A percentile compares a stretch with the other conserved stretches of the same genome.
These are phyloP conservation scores for Zalaria sp. DNA, from an alignment of 2,329 filamentous ascomycete species.

Conservation along the genomic window DNA sequence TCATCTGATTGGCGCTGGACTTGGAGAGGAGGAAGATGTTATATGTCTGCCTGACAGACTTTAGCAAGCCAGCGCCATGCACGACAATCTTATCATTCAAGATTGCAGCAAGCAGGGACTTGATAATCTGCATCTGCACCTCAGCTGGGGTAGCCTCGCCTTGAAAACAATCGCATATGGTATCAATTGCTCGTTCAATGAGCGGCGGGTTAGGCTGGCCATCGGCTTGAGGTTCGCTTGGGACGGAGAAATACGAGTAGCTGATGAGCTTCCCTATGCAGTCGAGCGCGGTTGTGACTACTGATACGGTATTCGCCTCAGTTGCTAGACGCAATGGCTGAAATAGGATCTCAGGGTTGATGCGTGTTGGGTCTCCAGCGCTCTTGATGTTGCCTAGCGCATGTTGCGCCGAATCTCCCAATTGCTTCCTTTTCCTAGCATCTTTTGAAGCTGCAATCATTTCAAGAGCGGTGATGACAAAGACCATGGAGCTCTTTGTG, in stretches of 20 bases:
- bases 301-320: conserved; percentile 67
- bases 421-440: conserved; percentile 70
- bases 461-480: conserved; percentile 87
- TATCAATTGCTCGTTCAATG: conserved; percentile 95
- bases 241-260: conserved; percentile 90
- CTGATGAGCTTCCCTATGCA: conserved; percentile 98
- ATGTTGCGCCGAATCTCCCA: conserved; percentile 67
- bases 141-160: conserved; percentile 86
- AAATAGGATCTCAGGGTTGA: conserved; percentile 86
- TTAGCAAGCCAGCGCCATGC: conserved; percentile 86
- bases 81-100: conserved; percentile 98
- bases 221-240: conserved; percentile 25
- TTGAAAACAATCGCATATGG: conserved; percentile 98
- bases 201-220: conserved; percentile 43
- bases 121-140: conserved; percentile 94
- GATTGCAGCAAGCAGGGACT: conserved; percentile 87
- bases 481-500: conserved; percentile 85
- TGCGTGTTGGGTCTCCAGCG: conserved; percentile 60
- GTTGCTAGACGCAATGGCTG: conserved; percentile 81
- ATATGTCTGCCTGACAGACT: conserved; percentile 95
- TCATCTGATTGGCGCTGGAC: conserved; percentile 87
- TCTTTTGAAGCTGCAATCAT: conserved; percentile 85
- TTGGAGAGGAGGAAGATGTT: conserved; percentile 96
- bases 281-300: conserved; percentile 84
- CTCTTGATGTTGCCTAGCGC: conserved; percentile 75